Percentiles rank a stretch among this genome's conserved stretches.
phyloP scores from a whole-genome alignment of 129 eudicot genomes.

The Logfia minima region DNA sequence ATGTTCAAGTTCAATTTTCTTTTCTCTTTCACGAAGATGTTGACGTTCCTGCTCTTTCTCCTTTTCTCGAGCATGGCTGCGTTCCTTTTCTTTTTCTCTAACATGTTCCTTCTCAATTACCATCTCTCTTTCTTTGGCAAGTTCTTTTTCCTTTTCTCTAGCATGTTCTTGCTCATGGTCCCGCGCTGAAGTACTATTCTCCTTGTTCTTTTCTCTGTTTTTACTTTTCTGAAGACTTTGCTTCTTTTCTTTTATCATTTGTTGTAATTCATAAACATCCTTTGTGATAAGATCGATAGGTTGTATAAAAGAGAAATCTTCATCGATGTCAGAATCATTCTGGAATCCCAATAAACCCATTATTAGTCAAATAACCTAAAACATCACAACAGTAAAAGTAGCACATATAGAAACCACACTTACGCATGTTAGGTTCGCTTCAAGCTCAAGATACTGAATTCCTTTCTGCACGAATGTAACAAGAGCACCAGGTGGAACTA shows the following conservation, averaged over 20 bases:
- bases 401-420: conserved; percentile 31
- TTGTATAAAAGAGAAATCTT: conserved; percentile 86
- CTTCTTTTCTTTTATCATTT: conserved; percentile 76
- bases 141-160: conserved; percentile 45
- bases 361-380: conserved; percentile 28
- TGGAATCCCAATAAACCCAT: conserved; percentile 38
- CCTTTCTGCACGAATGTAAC: conserved; percentile 92
- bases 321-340: conserved; percentile 82
- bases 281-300: conserved; percentile 92
- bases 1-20: conserved; percentile 40
- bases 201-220: conserved; percentile 58
- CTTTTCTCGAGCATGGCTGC: conserved; percentile 33
- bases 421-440: conserved; percentile 77
- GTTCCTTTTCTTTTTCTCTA: conserved; percentile 37
- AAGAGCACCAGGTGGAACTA: conserved; percentile 96
- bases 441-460: conserved; percentile 88
- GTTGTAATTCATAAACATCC: conserved; percentile 70
- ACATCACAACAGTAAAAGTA: background rate
- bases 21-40: conserved; percentile 35
- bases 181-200: conserved; percentile 37
- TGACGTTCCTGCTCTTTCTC: conserved; percentile 40
- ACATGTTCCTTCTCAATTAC: conserved; percentile 48
- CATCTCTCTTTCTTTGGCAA: conserved; percentile 40
- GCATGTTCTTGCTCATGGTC: conserved; percentile 51
- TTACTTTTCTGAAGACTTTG: conserved; percentile 43